Base-by-base conservation (phyloP, 768 basidiomycete species). In the Psilocybe cyanescens region DNA sequence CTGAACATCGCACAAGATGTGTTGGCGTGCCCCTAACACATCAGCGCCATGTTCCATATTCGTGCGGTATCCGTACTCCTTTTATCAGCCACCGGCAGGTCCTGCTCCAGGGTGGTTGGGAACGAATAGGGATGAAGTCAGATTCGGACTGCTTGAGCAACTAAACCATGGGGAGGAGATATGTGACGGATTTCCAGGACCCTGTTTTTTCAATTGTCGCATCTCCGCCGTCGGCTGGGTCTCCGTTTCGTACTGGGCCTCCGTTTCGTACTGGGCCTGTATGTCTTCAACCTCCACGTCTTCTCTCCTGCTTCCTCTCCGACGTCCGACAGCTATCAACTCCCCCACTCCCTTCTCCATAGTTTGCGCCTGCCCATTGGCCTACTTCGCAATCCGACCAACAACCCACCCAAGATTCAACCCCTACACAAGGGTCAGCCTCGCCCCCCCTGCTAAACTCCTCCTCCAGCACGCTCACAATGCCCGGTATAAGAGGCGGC, bases 131-230 rank as follows among this genome's bases (percentile, higher is more conserved):
- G 28, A 50, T 44, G 57, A 50, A 17, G 61, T 31, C 45, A 28
- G 28, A 47, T 55, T 96, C 93, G 2, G 83, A 78, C 51, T 76
- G 70, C 72, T 97, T 97, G 70, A 96, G 78, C 63, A 82, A 77
- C 65, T 96, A 91, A 1, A 97, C 79, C 57, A 96, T 73, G 0
- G 95, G 95, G 6, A 96, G 81, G 46, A 95, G 83, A 72, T 95
- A 97, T 1, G 95, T 95, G 30, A 96, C 83, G 2, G 19, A 19
- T 19, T 2, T 19, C 19, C 19, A 19, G 19, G 19, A 19, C 1
- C 19, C 19, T 19, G 19, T 19, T 19, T 19, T 19, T 19, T 19
- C 19, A 19, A 19, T 19, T 19, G 19, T 19, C 1, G 19, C 19
- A 19, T 19, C 19, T 2, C 19, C 19, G 19, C 19, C 19, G 1